Percentiles rank a stretch among this genome's conserved stretches.
phyloP scores from a whole-genome alignment of 73 alveolate genomes.

The Tetrahymena elliotti region DNA sequence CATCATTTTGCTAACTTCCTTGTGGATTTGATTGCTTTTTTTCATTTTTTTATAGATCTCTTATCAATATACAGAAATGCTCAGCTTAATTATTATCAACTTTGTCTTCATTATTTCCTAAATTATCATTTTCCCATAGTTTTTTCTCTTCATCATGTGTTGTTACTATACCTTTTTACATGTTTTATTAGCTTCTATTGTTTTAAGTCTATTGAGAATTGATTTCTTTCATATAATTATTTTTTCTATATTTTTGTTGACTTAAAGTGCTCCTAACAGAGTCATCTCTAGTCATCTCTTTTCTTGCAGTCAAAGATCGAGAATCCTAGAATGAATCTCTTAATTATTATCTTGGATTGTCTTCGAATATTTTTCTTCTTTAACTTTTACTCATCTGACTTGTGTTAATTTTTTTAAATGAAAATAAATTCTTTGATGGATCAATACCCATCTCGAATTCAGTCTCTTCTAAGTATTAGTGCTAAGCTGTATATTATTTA shows the following conservation, averaged over 20 bases:
- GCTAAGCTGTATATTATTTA: not conserved
- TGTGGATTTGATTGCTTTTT: too few species aligned
- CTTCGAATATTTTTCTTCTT: not conserved
- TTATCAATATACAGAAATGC: not conserved
- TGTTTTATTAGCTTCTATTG: not conserved
- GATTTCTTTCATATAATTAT: not conserved
- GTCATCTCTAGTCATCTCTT: not conserved
- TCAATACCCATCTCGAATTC: not conserved
- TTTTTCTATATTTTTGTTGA: not conserved
- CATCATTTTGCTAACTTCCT: not conserved
- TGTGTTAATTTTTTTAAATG: too few species aligned
- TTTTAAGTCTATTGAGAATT: not conserved
- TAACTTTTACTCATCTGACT: not conserved
- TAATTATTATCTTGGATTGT: not conserved
- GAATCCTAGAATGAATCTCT: not conserved
- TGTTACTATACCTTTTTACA: not conserved
- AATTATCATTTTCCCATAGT: not conserved
- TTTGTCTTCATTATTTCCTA: not conserved
- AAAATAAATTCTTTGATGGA: not conserved
- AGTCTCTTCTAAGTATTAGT: not conserved
- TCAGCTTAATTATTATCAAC: not conserved
- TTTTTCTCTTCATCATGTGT: not conserved
- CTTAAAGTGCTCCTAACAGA: not conserved
- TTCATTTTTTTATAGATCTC: not conserved
- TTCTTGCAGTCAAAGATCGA: not conserved